Conservation (phyloP, 2,329 filamentous ascomycete species). For the Truncatella angustata region DNA sequence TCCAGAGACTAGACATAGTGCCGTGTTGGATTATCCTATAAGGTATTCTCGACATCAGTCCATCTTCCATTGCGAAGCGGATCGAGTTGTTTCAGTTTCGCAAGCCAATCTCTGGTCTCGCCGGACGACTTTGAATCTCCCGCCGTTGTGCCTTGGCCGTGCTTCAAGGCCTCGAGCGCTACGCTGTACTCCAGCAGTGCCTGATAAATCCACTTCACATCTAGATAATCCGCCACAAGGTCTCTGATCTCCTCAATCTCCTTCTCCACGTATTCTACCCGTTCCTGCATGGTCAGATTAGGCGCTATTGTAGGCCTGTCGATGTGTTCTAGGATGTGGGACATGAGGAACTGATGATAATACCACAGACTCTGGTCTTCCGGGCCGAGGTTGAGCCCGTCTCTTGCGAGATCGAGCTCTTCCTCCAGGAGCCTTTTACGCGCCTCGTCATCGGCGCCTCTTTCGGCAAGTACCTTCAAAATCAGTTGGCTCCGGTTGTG, state of each 20-base stretch:
- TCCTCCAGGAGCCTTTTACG: slow-evolving; percentile 70
- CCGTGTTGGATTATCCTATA: slow-evolving; percentile 9
- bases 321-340: slow-evolving; percentile 55
- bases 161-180: slow-evolving; percentile 52
- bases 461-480: slow-evolving; percentile 69
- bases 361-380: slow-evolving; percentile 97
- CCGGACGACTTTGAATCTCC: slow-evolving; percentile 36
- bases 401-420: slow-evolving; percentile 74
- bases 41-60: slow-evolving; percentile 60
- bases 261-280: slow-evolving; percentile 61
- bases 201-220: slow-evolving; percentile 79
- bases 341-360: slow-evolving; percentile 87
- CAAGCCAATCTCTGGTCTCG: slow-evolving; percentile 58
- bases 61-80: slow-evolving; percentile 73
- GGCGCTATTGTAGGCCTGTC: slow-evolving; percentile 60
- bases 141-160: slow-evolving; percentile 30
- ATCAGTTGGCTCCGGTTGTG: slow-evolving; percentile 87
- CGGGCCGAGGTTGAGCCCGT: slow-evolving; percentile 82
- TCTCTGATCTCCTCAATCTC: slow-evolving; percentile 76
- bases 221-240: slow-evolving; percentile 56
- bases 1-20: neutral
- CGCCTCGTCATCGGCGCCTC: slow-evolving; percentile 59
- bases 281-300: slow-evolving; percentile 59
- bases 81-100: slow-evolving; percentile 67
- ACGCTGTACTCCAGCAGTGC: slow-evolving; percentile 74